Percentiles rank a stretch among this genome's conserved stretches.
Evolutionary conservation across 176 grass and related monocot genomes (phyloP).

Genomic region (Otatea glauca): DNA sequence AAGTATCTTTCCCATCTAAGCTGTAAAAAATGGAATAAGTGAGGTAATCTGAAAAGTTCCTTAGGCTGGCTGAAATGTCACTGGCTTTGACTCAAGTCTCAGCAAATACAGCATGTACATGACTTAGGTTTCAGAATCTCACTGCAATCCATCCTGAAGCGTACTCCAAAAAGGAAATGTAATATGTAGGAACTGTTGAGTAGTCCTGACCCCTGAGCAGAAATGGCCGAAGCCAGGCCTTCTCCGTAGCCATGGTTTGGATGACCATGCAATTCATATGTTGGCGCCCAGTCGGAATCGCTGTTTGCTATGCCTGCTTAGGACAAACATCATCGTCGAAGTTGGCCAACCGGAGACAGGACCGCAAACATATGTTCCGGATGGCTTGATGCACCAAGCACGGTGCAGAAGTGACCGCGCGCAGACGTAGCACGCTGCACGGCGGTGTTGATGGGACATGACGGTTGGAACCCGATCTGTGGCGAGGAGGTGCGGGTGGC

Average conservation of each 20-base stretch:
- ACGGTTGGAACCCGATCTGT: background rate
- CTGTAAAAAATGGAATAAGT: constrained; percentile 43
- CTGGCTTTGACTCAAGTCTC: background rate
- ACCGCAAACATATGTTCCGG: too few relatives aligned
- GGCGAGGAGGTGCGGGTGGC: background rate
- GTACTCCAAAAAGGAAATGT: background rate
- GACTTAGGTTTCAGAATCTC: background rate
- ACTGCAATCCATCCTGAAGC: background rate
- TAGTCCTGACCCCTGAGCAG: background rate
- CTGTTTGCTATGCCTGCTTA: background rate
- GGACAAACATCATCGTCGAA: background rate
- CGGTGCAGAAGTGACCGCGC: background rate
- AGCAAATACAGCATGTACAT: background rate
- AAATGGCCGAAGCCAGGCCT: background rate
- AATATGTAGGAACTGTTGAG: background rate
- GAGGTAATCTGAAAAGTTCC: constrained; percentile 1
- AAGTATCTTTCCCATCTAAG: constrained; percentile 30
- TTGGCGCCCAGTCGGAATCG: background rate
- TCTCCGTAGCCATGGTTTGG: background rate
- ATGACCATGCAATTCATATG: background rate
- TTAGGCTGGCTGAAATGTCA: constrained; percentile 32
- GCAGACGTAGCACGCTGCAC: background rate
- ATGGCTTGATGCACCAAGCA: background rate
- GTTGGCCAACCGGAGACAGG: too few relatives aligned
- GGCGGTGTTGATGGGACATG: background rate